Percentiles rank a stretch among this genome's conserved stretches.
Evolutionary conservation across 2,329 filamentous ascomycete genomes (phyloP).

Genomic region (Pseudogymnoascus sp.): DNA sequence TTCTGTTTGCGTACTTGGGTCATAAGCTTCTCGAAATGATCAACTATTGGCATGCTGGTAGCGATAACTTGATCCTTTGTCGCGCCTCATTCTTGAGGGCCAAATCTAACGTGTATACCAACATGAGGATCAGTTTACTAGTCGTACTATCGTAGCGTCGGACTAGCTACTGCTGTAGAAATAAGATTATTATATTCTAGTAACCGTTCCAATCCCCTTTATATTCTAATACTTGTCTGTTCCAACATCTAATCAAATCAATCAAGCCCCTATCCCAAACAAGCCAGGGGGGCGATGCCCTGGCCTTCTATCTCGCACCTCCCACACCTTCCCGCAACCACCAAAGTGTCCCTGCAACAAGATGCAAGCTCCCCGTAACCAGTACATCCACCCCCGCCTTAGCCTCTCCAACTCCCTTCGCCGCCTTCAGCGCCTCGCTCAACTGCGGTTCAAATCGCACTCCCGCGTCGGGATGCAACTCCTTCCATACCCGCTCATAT

Average conservation of each 20-base stretch:
- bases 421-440: conserved; percentile 41
- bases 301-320: background rate
- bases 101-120: no score
- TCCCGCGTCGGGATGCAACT: conserved; percentile 12
- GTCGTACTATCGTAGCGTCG: no score
- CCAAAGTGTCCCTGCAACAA: conserved; percentile 41
- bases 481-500: conserved; percentile 16
- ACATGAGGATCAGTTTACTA: no score
- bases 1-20: no score
- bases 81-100: no score
- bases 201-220: background rate
- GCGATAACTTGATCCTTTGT: no score
- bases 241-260: background rate
- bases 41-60: no score
- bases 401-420: conserved; percentile 18
- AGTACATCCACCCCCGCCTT: conserved; percentile 26
- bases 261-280: background rate
- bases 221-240: background rate
- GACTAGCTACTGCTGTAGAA: no score
- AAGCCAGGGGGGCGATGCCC: background rate
- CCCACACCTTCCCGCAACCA: background rate
- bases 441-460: conserved; percentile 40
- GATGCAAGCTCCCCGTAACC: conserved; percentile 53
- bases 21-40: no score
- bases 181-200: background rate